Evolutionary conservation across 2,329 filamentous ascomycete species (phyloP).

Genomic region (Keithomyces neogunnii): DNA sequence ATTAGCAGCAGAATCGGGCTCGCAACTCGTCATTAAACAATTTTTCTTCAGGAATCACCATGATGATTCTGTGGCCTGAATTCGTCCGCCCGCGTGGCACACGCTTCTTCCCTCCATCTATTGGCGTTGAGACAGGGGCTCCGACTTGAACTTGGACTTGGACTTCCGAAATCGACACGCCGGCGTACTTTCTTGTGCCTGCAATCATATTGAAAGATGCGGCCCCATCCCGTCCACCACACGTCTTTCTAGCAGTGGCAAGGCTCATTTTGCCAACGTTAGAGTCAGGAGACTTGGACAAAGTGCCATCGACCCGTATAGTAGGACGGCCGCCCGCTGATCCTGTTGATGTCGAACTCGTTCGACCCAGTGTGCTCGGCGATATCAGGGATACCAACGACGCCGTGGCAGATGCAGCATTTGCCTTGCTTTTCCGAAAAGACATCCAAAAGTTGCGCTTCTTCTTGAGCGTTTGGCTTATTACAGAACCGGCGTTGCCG

Average conservation of each 20-base stretch:
- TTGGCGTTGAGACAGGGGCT: background rate
- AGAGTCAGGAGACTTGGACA: no score
- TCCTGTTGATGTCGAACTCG: no score
- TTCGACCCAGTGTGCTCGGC: no score
- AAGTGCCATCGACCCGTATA: no score
- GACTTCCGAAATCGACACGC: background rate
- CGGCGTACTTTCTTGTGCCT: background rate
- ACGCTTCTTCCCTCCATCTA: background rate
- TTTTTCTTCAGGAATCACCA: background rate
- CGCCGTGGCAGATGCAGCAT: background rate
- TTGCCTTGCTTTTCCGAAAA: background rate
- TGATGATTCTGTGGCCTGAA: background rate
- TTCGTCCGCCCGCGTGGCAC: background rate
- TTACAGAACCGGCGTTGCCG: background rate
- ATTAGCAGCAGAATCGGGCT: background rate
- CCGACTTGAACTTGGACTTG: background rate
- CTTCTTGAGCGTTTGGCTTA: background rate
- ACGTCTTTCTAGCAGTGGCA: no score
- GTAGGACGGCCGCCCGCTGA: no score
- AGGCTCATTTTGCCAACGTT: background rate
- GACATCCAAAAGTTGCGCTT: conserved; percentile 3
- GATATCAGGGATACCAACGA: background rate
- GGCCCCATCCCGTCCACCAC: no score
- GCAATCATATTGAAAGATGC: background rate
- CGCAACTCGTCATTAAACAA: background rate